Conservation (phyloP, 2,329 filamentous ascomycete species). For the Phoma sp. region DNA sequence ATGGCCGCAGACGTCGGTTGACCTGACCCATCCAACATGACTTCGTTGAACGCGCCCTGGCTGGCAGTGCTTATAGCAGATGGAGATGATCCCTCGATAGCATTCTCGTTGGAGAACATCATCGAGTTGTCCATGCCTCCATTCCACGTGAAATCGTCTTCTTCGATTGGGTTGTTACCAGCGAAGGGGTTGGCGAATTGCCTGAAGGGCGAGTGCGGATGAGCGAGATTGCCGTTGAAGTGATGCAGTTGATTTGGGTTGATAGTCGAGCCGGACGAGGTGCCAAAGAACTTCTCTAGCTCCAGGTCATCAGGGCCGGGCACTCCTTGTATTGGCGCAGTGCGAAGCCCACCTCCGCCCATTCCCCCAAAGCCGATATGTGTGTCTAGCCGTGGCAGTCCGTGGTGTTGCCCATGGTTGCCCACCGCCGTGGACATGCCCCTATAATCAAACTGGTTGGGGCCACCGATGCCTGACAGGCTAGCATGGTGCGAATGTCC, state of each 20-base stretch:
- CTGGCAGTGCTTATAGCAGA: slow-evolving; percentile 95
- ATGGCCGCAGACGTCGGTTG: slow-evolving; percentile 47
- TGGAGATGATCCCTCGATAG: slow-evolving; percentile 90
- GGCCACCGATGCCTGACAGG: slow-evolving; percentile 68
- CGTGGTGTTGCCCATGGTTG: slow-evolving; percentile 71
- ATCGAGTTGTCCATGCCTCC: slow-evolving; percentile 78
- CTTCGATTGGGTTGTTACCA: slow-evolving; percentile 66
- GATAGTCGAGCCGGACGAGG: slow-evolving; percentile 62
- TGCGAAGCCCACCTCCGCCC: slow-evolving; percentile 72
- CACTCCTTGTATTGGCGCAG: slow-evolving; percentile 69
- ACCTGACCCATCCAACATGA: slow-evolving; percentile 79
- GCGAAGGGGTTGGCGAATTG: slow-evolving; percentile 61
- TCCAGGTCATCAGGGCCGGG: slow-evolving; percentile 68
- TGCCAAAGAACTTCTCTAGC: slow-evolving; percentile 74
- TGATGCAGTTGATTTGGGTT: slow-evolving; percentile 80
- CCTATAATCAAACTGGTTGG: slow-evolving; percentile 69
- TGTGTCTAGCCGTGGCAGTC: slow-evolving; percentile 84
- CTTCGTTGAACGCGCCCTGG: slow-evolving; percentile 88
- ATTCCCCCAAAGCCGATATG: slow-evolving; percentile 74
- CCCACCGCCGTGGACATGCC: slow-evolving; percentile 74
- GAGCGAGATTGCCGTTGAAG: slow-evolving; percentile 78
- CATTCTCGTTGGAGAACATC: slow-evolving; percentile 71
- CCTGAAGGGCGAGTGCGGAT: slow-evolving; percentile 59
- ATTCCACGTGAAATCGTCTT: slow-evolving; percentile 87
- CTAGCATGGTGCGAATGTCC: slow-evolving; percentile 76